Evolutionary conservation across 805 yeast species (phyloP).

Genomic region (Nakazawaea wickerhamii): DNA sequence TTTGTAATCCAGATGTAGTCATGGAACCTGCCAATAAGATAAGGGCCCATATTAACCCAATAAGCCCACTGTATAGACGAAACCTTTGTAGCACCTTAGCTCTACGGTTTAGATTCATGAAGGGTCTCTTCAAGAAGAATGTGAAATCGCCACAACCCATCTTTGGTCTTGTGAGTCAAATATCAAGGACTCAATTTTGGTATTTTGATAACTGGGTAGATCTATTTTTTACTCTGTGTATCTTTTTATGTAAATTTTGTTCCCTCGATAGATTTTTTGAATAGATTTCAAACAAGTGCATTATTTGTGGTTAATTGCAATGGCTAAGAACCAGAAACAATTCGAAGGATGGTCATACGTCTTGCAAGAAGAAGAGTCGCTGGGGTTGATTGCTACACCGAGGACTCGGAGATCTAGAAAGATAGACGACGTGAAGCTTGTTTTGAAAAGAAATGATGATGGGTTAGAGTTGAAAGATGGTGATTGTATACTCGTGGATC

Average conservation of each 20-base stretch:
- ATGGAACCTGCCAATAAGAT: conserved; percentile 9
- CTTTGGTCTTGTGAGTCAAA: neutral
- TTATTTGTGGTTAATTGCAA: conserved; percentile 13
- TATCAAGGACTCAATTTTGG: too few species aligned
- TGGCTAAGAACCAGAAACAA: conserved; percentile 22
- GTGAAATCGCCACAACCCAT: neutral
- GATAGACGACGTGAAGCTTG: conserved; percentile 14
- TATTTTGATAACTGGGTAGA: neutral
- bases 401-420: conserved; percentile 22
- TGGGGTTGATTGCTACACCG: conserved; percentile 13
- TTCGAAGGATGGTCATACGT: conserved; percentile 33
- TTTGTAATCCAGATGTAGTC: conserved; percentile 11
- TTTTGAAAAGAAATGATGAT: conserved; percentile 39
- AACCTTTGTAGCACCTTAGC: conserved; percentile 20
- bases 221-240: neutral
- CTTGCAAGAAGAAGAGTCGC: conserved; percentile 14
- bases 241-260: neutral
- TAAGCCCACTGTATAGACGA: conserved; percentile 16
- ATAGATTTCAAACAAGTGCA: too few species aligned
- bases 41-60: conserved; percentile 12
- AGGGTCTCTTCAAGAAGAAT: conserved; percentile 18
- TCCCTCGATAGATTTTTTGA: neutral
- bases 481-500: conserved; percentile 41
- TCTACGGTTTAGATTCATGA: conserved; percentile 21
- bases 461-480: conserved; percentile 47